These are phyloP conservation scores for Leptographium wingfieldii DNA, from an alignment of 2,329 filamentous ascomycete species.

Conservation along the genomic window DNA sequence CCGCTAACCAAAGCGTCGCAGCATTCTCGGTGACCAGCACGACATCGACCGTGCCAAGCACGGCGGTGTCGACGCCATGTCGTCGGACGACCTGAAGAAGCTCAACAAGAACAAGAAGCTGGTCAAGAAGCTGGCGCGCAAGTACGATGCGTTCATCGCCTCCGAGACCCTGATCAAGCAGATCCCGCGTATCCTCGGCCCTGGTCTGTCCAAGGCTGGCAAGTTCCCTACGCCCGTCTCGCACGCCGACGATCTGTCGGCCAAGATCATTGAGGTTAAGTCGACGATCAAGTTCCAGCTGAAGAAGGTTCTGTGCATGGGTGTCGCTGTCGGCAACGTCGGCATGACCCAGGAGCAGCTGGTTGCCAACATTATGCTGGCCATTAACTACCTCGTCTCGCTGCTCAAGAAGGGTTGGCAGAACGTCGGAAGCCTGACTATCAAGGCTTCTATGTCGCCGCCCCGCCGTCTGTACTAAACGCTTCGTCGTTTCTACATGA, in stretches of 20 bases:
- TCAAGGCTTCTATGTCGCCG: constrained; percentile 99
- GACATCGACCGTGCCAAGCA: constrained; percentile 99
- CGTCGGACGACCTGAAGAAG: constrained; percentile 98
- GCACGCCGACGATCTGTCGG: constrained; percentile 83
- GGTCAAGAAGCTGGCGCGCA: constrained; percentile 99
- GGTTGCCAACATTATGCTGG: constrained; percentile 97
- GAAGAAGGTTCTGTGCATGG: constrained; percentile 99
- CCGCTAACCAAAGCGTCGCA: neutral
- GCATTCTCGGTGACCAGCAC: constrained; percentile 67
- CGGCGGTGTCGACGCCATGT: constrained; percentile 97
- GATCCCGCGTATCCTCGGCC: constrained; percentile 98
- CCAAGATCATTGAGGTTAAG: constrained; percentile 99
- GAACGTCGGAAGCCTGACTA: constrained; percentile 98
- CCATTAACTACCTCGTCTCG: constrained; percentile 99
- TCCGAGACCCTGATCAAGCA: constrained; percentile 98
- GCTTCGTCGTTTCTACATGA: neutral
- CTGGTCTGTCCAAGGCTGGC: constrained; percentile 97
- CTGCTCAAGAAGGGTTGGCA: constrained; percentile 99
- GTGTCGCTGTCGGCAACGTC: constrained; percentile 97
- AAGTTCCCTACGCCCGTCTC: constrained; percentile 99
- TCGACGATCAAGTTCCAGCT: constrained; percentile 99
- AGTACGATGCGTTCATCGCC: constrained; percentile 99
- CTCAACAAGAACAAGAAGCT: constrained; percentile 99
- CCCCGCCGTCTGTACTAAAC: constrained; percentile 92
- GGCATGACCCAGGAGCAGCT: constrained; percentile 94